Evolutionary conservation across 768 basidiomycete genomes (phyloP), one percentile per base, ranked within the genome.

Genomic region (Candolleomyces efflorescens): DNA sequence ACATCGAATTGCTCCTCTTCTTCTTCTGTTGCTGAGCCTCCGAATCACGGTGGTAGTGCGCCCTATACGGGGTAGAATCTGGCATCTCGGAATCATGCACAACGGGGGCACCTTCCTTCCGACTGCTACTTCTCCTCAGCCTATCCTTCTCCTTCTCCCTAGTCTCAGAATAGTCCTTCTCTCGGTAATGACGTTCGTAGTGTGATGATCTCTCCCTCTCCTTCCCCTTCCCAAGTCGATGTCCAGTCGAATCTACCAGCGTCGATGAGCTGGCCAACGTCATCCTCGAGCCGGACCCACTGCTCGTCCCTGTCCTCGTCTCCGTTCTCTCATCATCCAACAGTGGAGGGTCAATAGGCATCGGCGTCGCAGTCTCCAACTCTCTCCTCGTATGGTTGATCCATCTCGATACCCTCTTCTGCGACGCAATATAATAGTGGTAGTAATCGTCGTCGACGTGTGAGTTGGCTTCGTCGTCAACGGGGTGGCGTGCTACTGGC

Each of bases 351-450:
- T 37, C 52, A 27, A 44, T 51, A 59, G 53, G 53, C 58, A 32
- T 53, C 24, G 44, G 53, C 58, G 52, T 48, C 44, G 44, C 56
- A 38, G 50, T 46, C 55, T 61, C 47, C n/a, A 65, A 62, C 58
- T 60, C 59, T 41, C 56, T 63, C 41, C 53, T 61, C 44, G 69
- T 69, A 26, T 65, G 64, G 43, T 56, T 54, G 36, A 71, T 65
- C 69, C 69, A 71, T 53, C 59, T 60, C 54, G 68, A 65, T 54
- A 71, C 69, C 48, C 69, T 66, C 36, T 61, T 62, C 53, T 71
- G 69, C 45, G 69, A 68, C 39, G 66, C 60, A 47, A 56, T 63
- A 60, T 69, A 67, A 56, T 63, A 64, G 50, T 65, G 64, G 62
- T 68, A 68, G 52, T 64, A 63, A 27, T 71, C 67, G 57, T 62